These are phyloP conservation scores for Castanopsis chinensis DNA, from an alignment of 306 rosid genomes.

Conservation along the genomic window DNA sequence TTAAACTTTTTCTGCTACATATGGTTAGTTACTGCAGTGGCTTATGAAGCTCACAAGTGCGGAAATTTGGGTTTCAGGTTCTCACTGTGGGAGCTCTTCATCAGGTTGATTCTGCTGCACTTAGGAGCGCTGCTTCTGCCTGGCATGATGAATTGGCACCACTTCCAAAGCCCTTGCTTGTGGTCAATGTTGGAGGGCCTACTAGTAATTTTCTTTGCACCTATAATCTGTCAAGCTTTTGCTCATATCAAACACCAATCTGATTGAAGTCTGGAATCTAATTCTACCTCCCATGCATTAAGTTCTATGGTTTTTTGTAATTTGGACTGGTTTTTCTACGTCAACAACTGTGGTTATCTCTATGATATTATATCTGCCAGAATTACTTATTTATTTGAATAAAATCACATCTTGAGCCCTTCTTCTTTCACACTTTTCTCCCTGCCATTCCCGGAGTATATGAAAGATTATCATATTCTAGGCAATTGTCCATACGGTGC, in stretches of 20 bases:
- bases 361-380: slow-evolving; percentile 1
- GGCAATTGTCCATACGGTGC: slow-evolving; percentile 69
- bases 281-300: not conserved
- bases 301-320: not conserved
- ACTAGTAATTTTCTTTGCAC: slow-evolving; percentile 47
- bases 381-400: not conserved
- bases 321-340: not conserved
- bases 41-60: slow-evolving; percentile 23
- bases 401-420: slow-evolving; percentile 4
- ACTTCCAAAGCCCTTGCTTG: slow-evolving; percentile 82
- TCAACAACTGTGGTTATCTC: slow-evolving; percentile 9
- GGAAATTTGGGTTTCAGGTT: slow-evolving; percentile 41
- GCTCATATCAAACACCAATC: not conserved
- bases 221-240: not conserved
- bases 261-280: slow-evolving; percentile 1
- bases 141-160: slow-evolving; percentile 74
- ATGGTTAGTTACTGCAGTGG: slow-evolving; percentile 9
- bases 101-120: slow-evolving; percentile 76
- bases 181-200: slow-evolving; percentile 89
- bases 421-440: slow-evolving; percentile 10
- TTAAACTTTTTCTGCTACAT: not conserved
- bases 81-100: slow-evolving; percentile 97
- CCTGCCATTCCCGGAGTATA: not conserved
- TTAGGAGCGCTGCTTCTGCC: slow-evolving; percentile 64
- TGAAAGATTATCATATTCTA: slow-evolving; percentile 17